Percentiles rank a stretch among this genome's conserved stretches.
These are phyloP conservation scores for Cryptosporidium xiaoi DNA, from an alignment of 169 alveolate species.

Conservation along the genomic window DNA sequence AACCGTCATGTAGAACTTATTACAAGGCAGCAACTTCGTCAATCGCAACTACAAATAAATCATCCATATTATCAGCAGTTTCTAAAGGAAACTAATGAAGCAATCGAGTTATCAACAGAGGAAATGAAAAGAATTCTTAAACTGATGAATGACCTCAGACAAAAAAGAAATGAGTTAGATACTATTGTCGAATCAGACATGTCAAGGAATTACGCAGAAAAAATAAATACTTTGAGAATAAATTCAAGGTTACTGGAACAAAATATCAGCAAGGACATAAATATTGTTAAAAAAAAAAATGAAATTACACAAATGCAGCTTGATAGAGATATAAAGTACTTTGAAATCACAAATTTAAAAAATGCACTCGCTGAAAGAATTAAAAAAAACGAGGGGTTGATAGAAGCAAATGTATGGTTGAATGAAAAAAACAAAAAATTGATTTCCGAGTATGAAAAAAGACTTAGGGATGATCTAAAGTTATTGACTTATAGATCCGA, in stretches of 20 bases:
- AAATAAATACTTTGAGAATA: slow-evolving; percentile 40
- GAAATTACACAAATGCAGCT: slow-evolving; percentile 46
- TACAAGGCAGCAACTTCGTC: slow-evolving; percentile 68
- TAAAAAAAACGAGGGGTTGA: slow-evolving; percentile 49
- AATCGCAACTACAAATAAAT: slow-evolving; percentile 48
- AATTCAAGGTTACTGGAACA: slow-evolving; percentile 49
- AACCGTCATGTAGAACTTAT: slow-evolving; percentile 44
- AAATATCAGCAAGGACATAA: slow-evolving; percentile 43
- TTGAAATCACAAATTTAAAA: slow-evolving; percentile 54
- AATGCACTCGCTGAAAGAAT: slow-evolving; percentile 42
- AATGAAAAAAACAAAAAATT: slow-evolving; percentile 33
- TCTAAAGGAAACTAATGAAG: slow-evolving; percentile 49
- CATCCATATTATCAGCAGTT: slow-evolving; percentile 56
- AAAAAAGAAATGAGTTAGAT: slow-evolving; percentile 67
- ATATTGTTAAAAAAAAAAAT: slow-evolving; percentile 47
- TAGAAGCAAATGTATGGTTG: slow-evolving; percentile 58
- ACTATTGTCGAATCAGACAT: slow-evolving; percentile 59
- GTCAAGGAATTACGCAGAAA: slow-evolving; percentile 62
- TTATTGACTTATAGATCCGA: slow-evolving; percentile 37
- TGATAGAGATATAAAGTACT: slow-evolving; percentile 60
- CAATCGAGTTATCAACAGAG: slow-evolving; percentile 44
- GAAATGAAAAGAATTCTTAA: slow-evolving; percentile 61
- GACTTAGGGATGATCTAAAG: slow-evolving; percentile 41
- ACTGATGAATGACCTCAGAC: slow-evolving; percentile 61
- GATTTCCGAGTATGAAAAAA: slow-evolving; percentile 14